Conservation (phyloP, 2,329 filamentous ascomycete species). For the Arthrinium puccinioides region DNA sequence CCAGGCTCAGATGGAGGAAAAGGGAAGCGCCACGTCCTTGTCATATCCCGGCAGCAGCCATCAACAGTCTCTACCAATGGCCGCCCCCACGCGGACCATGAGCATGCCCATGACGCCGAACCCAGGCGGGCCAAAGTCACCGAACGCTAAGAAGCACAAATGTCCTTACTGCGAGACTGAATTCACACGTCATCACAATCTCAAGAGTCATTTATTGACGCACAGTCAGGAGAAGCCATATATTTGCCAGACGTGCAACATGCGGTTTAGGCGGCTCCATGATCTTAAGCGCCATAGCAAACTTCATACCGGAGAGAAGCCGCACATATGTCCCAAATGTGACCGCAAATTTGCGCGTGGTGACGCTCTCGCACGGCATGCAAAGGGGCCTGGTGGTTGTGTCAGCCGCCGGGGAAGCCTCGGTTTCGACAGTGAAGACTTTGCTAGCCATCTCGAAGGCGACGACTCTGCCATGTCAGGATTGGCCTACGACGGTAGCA, state of each 20-base stretch:
- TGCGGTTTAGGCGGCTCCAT: constrained; percentile 86
- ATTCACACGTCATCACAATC: constrained; percentile 93
- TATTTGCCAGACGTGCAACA: constrained; percentile 85
- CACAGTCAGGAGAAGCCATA: constrained; percentile 99
- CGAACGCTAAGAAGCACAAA: constrained; percentile 81
- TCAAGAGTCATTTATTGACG: constrained; percentile 94
- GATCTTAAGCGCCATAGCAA: constrained; percentile 96
- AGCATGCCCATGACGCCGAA: constrained; percentile 48
- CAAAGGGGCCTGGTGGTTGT: constrained; percentile 91
- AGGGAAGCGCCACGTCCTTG: constrained; percentile 37
- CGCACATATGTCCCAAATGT: constrained; percentile 91
- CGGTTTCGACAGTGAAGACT: constrained; percentile 71
- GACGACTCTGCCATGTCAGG: constrained; percentile 53
- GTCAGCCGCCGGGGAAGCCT: constrained; percentile 84
- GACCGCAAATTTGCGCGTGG: constrained; percentile 91
- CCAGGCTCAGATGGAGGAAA: constrained; percentile 43
- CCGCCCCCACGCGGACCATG: constrained; percentile 43
- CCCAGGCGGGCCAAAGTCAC: constrained; percentile 53
- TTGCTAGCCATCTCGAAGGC: constrained; percentile 36
- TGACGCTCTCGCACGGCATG: constrained; percentile 89
- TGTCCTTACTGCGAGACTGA: constrained; percentile 95
- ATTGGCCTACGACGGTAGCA: constrained; percentile 46
- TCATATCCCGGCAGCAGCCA: constrained; percentile 49
- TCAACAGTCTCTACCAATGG: constrained; percentile 28
- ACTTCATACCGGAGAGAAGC: constrained; percentile 91